Conservation (phyloP, 306 rosid genomes). For the Alnus rubra region DNA sequence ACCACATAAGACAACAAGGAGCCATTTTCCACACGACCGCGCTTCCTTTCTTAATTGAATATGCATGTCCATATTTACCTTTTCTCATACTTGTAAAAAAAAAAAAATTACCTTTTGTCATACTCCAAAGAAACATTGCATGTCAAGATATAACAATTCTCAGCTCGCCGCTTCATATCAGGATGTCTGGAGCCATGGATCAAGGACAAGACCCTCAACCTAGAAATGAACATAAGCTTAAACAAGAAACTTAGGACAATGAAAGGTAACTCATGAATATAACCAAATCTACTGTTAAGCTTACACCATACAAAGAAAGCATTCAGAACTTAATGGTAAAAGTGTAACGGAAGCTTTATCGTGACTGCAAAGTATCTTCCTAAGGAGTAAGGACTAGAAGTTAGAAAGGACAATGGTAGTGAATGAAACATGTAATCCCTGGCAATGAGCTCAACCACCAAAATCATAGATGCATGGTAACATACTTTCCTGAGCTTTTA, state of each 20-base stretch:
- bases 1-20: too few relatives aligned
- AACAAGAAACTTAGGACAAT: conserved; percentile 8
- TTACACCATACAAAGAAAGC: neutral
- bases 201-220: conserved; percentile 99
- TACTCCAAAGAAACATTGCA: conserved; percentile 91
- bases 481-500: neutral
- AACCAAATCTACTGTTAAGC: neutral
- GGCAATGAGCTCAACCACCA: neutral
- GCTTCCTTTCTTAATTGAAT: neutral
- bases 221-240: conserved; percentile 32
- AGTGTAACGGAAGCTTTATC: neutral
- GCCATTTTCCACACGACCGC: too few relatives aligned
- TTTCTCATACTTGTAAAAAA: conserved; percentile 58
- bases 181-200: conserved; percentile 99
- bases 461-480: neutral
- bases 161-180: conserved; percentile 95
- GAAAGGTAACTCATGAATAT: neutral
- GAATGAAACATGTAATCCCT: neutral
- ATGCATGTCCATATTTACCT: conserved; percentile 45
- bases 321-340: neutral
- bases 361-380: neutral
- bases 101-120: conserved; percentile 69
- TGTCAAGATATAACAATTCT: conserved; percentile 84
- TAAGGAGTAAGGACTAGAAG: neutral
- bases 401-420: neutral